Conservation (phyloP, 306 rosid species). For the Fragaria ananassa region DNA sequence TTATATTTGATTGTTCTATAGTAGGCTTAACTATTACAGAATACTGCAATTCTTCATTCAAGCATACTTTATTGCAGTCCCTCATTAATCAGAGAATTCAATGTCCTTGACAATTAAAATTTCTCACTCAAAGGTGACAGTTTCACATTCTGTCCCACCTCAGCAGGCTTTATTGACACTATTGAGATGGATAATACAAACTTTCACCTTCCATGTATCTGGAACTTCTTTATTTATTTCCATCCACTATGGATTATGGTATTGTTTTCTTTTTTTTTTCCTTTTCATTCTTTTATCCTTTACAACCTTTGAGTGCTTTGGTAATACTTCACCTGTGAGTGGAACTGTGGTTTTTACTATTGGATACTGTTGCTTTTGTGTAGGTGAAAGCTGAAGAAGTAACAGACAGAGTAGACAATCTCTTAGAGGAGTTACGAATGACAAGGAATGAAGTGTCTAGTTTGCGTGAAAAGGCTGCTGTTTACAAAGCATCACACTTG, state of each 20-base stretch:
- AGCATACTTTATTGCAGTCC: neutral
- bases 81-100: neutral
- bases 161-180: neutral
- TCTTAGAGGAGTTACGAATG: conserved; percentile 68
- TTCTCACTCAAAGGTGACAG: neutral
- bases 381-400: conserved; percentile 95
- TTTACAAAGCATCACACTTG: conserved; percentile 69
- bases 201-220: neutral
- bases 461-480: conserved; percentile 73
- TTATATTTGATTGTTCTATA: neutral
- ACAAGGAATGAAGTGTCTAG: conserved; percentile 66
- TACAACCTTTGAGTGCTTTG: neutral
- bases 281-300: neutral
- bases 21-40: neutral
- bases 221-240: neutral
- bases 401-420: conserved; percentile 69
- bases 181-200: neutral
- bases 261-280: neutral
- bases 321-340: conserved; percentile 10
- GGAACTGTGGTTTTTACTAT: conserved; percentile 4
- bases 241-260: neutral
- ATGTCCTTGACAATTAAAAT: neutral
- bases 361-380: conserved; percentile 27
- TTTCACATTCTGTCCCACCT: neutral
- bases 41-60: neutral